Evolutionary conservation across 768 basidiomycete genomes (phyloP).

Genomic region (Asterophora parasitica): DNA sequence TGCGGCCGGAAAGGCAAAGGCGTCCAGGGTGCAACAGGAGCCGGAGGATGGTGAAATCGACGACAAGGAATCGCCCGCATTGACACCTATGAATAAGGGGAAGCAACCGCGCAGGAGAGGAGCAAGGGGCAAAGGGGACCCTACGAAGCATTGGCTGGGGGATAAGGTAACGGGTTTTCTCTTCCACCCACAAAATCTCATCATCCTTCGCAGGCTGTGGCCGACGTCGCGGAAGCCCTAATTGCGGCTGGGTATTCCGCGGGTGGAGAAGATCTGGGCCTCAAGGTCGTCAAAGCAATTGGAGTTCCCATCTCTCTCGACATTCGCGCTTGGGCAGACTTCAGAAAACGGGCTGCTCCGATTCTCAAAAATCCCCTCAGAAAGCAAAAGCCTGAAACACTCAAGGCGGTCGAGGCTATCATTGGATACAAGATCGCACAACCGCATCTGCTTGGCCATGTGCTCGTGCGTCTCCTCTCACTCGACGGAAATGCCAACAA

Average conservation of each 20-base stretch:
- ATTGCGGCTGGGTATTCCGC: slow-evolving; percentile 78
- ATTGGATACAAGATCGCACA: slow-evolving; percentile 59
- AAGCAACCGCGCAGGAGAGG: no score
- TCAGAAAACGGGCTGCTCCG: slow-evolving; percentile 44
- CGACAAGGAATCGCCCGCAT: no score
- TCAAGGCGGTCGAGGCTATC: slow-evolving; percentile 56
- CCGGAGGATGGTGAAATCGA: no score
- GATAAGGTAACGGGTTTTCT: slow-evolving; percentile 57
- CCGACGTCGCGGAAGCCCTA: slow-evolving; percentile 83
- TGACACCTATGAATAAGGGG: no score
- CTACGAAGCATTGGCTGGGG: slow-evolving; percentile 51
- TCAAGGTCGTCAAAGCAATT: slow-evolving; percentile 60
- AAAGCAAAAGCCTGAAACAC: slow-evolving; percentile 41
- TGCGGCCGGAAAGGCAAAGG: neutral
- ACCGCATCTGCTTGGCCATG: slow-evolving; percentile 64
- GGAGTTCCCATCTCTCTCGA: slow-evolving; percentile 57
- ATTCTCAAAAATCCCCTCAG: slow-evolving; percentile 39
- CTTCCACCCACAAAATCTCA: slow-evolving; percentile 2
- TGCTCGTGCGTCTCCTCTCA: slow-evolving; percentile 49
- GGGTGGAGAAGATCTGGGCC: slow-evolving; percentile 63
- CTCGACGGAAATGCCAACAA: slow-evolving; percentile 14
- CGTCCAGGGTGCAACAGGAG: slow-evolving; percentile 18
- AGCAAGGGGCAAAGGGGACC: slow-evolving; percentile 32
- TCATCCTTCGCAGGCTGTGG: slow-evolving; percentile 50
- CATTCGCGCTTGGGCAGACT: slow-evolving; percentile 70